Evolutionary conservation across 129 eudicot species (phyloP).

Genomic region (Helichrysum umbraculigerum): DNA sequence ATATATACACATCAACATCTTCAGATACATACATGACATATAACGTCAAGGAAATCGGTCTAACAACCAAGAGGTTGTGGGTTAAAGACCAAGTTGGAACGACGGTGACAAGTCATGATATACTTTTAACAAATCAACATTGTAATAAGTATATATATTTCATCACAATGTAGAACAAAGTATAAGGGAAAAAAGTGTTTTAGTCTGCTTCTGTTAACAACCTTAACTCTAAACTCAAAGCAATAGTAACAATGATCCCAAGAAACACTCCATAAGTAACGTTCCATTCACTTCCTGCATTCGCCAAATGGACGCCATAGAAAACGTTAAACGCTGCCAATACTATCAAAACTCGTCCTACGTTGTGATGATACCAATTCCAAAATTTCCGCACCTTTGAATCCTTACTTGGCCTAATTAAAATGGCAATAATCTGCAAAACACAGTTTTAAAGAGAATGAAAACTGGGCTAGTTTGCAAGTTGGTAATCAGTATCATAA

Average conservation of each 20-base stretch:
- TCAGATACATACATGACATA: not conserved
- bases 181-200: not conserved
- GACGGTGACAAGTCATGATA: too few relatives aligned
- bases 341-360: slow-evolving; percentile 61
- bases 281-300: slow-evolving; percentile 64
- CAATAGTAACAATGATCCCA: slow-evolving; percentile 42
- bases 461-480: not conserved
- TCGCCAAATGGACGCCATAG: slow-evolving; percentile 67
- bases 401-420: slow-evolving; percentile 59
- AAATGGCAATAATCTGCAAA: slow-evolving; percentile 60
- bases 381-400: slow-evolving; percentile 68
- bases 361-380: slow-evolving; percentile 84
- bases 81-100: too few relatives aligned
- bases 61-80: too few relatives aligned
- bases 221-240: slow-evolving; percentile 58
- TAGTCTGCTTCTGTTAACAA: slow-evolving; percentile 40
- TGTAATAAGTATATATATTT: not conserved
- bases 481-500: not conserved
- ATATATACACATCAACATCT: not conserved
- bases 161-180: not conserved
- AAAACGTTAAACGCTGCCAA: slow-evolving; percentile 69
- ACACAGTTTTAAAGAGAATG: not conserved
- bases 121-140: too few relatives aligned
- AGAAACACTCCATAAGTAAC: slow-evolving; percentile 54
- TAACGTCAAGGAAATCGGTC: too few relatives aligned